Evolutionary conservation across 306 rosid genomes (phyloP), one percentile per base, ranked within the genome.

Genomic region (Trifolium repens): DNA sequence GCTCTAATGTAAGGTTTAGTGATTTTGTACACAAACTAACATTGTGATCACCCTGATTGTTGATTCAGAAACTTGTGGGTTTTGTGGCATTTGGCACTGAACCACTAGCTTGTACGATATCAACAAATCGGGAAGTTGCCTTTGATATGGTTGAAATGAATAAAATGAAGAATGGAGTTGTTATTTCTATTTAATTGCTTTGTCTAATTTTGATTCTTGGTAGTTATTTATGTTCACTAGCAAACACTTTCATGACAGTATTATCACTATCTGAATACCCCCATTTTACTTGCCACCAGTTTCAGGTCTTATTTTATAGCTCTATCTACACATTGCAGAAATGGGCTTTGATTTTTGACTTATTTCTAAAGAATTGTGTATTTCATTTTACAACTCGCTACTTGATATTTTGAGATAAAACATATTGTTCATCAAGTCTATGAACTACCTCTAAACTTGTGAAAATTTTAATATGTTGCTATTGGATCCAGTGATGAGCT

Each of bases 401-500:
- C 81, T 17, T 49, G 71, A 35, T 32, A 24, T 9, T 22, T 46
- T 67, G 77, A 62, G 57, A 12, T 8, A 24, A 9, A 75, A 9
- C 49, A 9, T 50, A 50, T 64, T 64, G 8, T 75, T 66, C 34
- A 50, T 50, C 14, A 50, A 57, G 17, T 37, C 65, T 34, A 17
- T 35, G 49, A 67, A 39, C 60, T 32, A 35, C 27, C 26, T 15
- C 47, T 35, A 35, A 63, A 61, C 67, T 34, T 34, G 44, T 32
- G 44, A 42, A 35, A 37, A 5, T n/a, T 63, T 7, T 63, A 62
- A 5, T 37, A 35, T 35, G 26, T 34, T 34, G 26, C 32, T 62
- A 74, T 80, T 78, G 87, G 75, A 76, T 65, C 24, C 83, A 92
- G 96, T 50, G 96, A 94, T 78, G 97, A 91, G 81, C 79, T 94